A percentile compares a stretch with the other conserved stretches of the same genome.
phyloP scores from a whole-genome alignment of 176 grass and related monocot species.

The Panicum miliaceum region DNA sequence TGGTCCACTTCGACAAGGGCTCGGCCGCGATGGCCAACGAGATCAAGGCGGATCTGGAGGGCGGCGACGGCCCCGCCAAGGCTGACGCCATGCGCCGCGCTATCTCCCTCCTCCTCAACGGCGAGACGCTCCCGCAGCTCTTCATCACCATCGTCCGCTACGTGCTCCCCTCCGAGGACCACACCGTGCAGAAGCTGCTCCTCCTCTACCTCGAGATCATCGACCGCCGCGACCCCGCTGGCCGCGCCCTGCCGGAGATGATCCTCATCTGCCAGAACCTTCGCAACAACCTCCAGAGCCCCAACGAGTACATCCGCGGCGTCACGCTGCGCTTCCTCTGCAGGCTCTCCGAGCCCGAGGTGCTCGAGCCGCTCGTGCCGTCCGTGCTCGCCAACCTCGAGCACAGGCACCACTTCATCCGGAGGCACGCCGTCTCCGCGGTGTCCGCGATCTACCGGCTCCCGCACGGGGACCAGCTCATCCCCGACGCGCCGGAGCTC shows the following conservation, averaged over 20 bases:
- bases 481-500: constrained; percentile 71
- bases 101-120: constrained; percentile 82
- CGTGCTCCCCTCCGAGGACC: constrained; percentile 81
- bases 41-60: constrained; percentile 82
- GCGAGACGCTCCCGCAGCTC: constrained; percentile 69
- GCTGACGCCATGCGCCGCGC: constrained; percentile 80
- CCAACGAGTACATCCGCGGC: constrained; percentile 89
- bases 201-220: constrained; percentile 88
- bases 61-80: constrained; percentile 64
- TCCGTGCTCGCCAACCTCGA: constrained; percentile 83
- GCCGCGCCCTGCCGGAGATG: constrained; percentile 79
- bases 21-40: constrained; percentile 76
- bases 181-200: constrained; percentile 82
- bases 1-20: constrained; percentile 88
- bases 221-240: constrained; percentile 50
- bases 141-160: constrained; percentile 91
- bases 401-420: constrained; percentile 73
- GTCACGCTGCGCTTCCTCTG: constrained; percentile 81
- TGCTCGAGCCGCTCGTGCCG: constrained; percentile 79
- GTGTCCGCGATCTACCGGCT: constrained; percentile 81
- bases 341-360: constrained; percentile 76
- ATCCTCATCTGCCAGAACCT: constrained; percentile 96
- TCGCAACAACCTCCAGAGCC: constrained; percentile 82
- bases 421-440: constrained; percentile 63
- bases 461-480: constrained; percentile 69